Base-by-base conservation (phyloP, 257 asterid genomes). In the Fraxinus americana region DNA sequence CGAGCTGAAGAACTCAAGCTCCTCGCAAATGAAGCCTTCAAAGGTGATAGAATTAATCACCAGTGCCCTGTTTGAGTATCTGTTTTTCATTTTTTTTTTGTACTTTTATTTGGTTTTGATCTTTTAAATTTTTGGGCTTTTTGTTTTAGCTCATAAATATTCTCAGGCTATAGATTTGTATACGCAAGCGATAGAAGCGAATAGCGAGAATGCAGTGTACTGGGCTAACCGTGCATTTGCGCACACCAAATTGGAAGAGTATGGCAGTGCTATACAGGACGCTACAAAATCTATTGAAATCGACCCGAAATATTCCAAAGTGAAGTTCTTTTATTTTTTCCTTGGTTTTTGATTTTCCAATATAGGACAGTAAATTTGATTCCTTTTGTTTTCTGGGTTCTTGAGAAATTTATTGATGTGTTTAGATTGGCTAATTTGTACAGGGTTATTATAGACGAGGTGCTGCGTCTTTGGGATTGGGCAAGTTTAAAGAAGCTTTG, bases 211-310 rank as follows among this genome's bases (percentile, higher is more conserved):
- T 90, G 97, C 98, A 67, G 98, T 96, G 45, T 96, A 96, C 85
- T 92, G 95, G 96, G 97, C 99, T 74, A 96, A 96, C 82, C 97
- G 99, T 74, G 97, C 98, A 5, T 90, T 96, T 78, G 98, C 98
- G 59, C 99, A 96, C 81, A 75, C 95, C 72, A 96, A 93, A 83
- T 80, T 96, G 91, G 99, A 96, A 87, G 98, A 92, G 86, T 96
- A 96, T 75, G 99, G 98, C 3, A 96, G 99, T 83, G 99, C 99
- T 70, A 93, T 96, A 66, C 91, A 83, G 84, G 99, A 96, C 70
- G 96, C 97, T 39, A 85, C 97, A 17, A 86, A 78, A 82, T 94
- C 98, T 75, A 90, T 93, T 86, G 97, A 96, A 77, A 82, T 91
- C 65, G 97, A 93, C 82, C 92, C 99, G 1, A 90, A 83, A 83